A percentile compares a stretch with the other conserved stretches of the same genome.
Conservation (phyloP, 164 flowering plant genomes). For the Kingdonia uniflora region DNA sequence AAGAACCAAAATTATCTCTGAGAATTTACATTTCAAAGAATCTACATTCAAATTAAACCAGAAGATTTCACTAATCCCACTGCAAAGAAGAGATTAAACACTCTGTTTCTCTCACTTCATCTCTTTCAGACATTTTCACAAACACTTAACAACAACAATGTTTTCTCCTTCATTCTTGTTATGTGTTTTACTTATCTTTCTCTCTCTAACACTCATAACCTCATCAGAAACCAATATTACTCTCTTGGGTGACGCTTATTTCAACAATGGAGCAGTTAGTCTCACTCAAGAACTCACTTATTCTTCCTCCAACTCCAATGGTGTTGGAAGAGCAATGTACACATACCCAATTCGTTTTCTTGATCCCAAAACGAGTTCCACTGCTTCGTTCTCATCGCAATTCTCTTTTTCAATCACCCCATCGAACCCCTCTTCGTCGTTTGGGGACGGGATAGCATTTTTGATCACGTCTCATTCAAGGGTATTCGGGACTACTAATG, state of each 20-base stretch:
- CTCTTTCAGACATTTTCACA: no score
- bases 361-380: slow-evolving; percentile 23
- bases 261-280: slow-evolving; percentile 24
- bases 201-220: not conserved
- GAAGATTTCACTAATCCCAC: no score
- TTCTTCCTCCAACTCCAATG: slow-evolving; percentile 6
- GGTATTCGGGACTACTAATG: slow-evolving; percentile 16
- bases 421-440: slow-evolving; percentile 20
- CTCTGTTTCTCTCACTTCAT: no score
- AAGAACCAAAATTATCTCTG: no score
- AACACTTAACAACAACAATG: no score
- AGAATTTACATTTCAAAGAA: no score
- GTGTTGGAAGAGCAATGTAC: slow-evolving; percentile 50
- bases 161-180: not conserved
- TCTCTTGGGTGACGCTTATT: slow-evolving; percentile 41
- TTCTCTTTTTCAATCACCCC: slow-evolving; percentile 48
- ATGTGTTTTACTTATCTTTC: not conserved
- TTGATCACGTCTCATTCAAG: slow-evolving; percentile 36
- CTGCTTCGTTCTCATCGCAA: slow-evolving; percentile 40
- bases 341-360: slow-evolving; percentile 49
- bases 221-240: slow-evolving; percentile 25
- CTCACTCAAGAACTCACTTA: slow-evolving; percentile 36
- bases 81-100: no score
- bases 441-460: slow-evolving; percentile 59
- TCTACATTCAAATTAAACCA: no score